Evolutionary conservation across 75 land plant genomes (phyloP).

Genomic region (Pseudotsuga menziesii): DNA sequence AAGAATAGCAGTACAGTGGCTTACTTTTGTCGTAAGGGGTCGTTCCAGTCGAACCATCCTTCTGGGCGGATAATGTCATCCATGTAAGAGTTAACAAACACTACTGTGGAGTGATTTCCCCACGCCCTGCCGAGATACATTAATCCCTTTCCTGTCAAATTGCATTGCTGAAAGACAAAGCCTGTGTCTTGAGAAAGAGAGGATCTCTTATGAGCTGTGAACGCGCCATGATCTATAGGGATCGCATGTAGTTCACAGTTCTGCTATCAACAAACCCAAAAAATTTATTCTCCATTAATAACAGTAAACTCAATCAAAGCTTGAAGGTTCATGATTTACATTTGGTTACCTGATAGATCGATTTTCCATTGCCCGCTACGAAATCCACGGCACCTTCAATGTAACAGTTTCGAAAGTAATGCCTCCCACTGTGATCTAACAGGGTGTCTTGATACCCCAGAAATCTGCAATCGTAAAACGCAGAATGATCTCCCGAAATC

Average conservation of each 20-base stretch:
- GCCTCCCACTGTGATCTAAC: conserved; percentile 20
- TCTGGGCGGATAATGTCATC: conserved; percentile 46
- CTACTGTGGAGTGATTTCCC: conserved; percentile 64
- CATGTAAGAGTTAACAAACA: conserved; percentile 47
- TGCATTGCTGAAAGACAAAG: conserved; percentile 52
- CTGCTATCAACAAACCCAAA: conserved; percentile 19
- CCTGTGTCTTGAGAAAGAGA: conserved; percentile 46
- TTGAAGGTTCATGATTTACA: too few relatives aligned
- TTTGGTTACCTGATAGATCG: too few relatives aligned
- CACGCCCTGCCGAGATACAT: conserved; percentile 36
- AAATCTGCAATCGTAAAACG: not conserved
- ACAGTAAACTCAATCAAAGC: too few relatives aligned
- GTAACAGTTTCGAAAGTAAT: conserved; percentile 12
- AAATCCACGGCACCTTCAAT: conserved; percentile 11
- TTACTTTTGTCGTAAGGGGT: conserved; percentile 13
- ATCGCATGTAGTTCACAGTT: conserved; percentile 52
- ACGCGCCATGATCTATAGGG: conserved; percentile 43
- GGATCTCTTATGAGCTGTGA: conserved; percentile 60
- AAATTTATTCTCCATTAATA: too few relatives aligned
- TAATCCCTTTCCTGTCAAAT: conserved; percentile 47
- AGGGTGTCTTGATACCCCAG: conserved; percentile 1
- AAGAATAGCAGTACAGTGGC: too few relatives aligned
- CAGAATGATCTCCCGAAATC: too few relatives aligned
- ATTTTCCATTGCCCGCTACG: conserved; percentile 2
- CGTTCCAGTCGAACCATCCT: conserved; percentile 59